Percentiles rank a stretch among this genome's conserved stretches.
These are phyloP conservation scores for Graphilbum sp. DNA, from an alignment of 2,329 filamentous ascomycete species.

Conservation along the genomic window DNA sequence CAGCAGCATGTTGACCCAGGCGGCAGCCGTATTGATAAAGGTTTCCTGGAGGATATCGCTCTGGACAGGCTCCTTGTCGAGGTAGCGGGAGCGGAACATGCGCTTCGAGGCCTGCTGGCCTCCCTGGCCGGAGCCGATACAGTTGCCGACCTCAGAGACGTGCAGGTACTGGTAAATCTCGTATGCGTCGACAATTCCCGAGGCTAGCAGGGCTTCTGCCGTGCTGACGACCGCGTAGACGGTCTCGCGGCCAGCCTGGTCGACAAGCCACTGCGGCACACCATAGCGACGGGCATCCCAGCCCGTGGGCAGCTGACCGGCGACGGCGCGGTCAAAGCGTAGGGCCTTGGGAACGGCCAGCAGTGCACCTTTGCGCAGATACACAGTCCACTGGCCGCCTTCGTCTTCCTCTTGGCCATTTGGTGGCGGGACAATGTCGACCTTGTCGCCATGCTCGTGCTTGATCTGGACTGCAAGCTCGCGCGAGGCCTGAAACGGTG, in stretches of 20 bases:
- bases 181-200: constrained; percentile 95
- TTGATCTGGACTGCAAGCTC: constrained; percentile 96
- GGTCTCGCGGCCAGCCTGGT: constrained; percentile 91
- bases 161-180: constrained; percentile 99
- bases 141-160: constrained; percentile 95
- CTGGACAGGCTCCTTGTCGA: constrained; percentile 93
- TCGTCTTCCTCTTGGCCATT: constrained; percentile 91
- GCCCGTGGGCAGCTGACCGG: constrained; percentile 89
- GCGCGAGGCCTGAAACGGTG: constrained; percentile 93
- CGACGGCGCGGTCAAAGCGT: constrained; percentile 91
- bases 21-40: constrained; percentile 99
- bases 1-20: constrained; percentile 98
- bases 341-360: constrained; percentile 95
- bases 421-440: constrained; percentile 92
- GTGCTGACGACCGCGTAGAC: constrained; percentile 90
- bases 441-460: constrained; percentile 92
- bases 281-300: constrained; percentile 96
- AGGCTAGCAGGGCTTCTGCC: constrained; percentile 74
- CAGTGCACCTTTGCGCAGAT: constrained; percentile 86
- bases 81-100: constrained; percentile 96
- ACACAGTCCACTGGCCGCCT: constrained; percentile 85
- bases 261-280: constrained; percentile 93
- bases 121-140: constrained; percentile 95
- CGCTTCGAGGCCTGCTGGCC: constrained; percentile 80
- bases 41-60: constrained; percentile 99